Evolutionary conservation across 2,329 filamentous ascomycete species (phyloP), one percentile per base, ranked within the genome.

Genomic region (Aspergillus hiratsukae): DNA sequence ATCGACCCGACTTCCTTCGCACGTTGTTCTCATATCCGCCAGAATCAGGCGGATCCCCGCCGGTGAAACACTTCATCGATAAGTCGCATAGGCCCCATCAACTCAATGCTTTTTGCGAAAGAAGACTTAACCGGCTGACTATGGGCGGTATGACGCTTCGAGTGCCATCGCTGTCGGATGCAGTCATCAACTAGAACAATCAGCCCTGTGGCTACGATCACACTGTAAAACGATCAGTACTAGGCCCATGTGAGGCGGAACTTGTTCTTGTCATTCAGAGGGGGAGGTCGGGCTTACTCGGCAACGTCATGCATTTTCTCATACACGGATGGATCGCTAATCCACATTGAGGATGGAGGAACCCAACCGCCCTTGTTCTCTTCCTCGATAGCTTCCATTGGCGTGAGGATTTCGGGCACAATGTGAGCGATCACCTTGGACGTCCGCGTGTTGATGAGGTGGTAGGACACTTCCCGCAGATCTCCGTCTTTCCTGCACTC

Each of bases 171-270:
- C 59, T 85, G 82, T 74, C 90, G 89, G 78, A 97, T 96, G 76
- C 87, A 90, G 75, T 97, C 91, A 69, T 97, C 93, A 52, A 95
- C 88, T 48, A 97, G 84, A 7, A 89, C 85, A 65, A 96, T 86
- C 64, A 97, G 83, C 25, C 93, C 93, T n/a, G 91, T 94, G 49
- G 91, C 85, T 60, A 97, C 83, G 61, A 97, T 87, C 62, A 96
- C 87, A 72, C 91, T 96, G 53, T 43, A 54, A 31, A 52, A 50
- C 41, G 43, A 31, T 21, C 45, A 43, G 51, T 35, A 51, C 8
- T 9, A 49, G 49, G 14, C 45, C 48, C 37, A 58, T 53, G 48
- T 62, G 51, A 58, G 58, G 45, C 46, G 41, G 52, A 53, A 48
- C 48, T 52, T 46, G 48, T 53, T 55, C 45, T 35, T 49, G 50